Base-by-base conservation (phyloP, 441 rosid genomes). In the Pelargonium citronellum region DNA sequence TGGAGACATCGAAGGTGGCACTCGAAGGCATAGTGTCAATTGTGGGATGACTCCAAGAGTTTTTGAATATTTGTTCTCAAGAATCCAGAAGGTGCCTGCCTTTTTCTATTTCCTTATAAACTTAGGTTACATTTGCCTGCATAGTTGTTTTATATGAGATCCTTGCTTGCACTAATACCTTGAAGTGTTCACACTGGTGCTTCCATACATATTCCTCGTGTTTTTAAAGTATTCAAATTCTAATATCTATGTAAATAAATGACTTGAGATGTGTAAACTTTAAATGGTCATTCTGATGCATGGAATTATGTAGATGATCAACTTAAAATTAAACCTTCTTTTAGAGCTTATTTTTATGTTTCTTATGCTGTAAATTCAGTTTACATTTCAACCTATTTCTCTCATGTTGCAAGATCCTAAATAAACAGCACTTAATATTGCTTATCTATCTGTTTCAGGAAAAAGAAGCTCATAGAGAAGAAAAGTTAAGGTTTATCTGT, bases 21-120 rank as follows among this genome's bases (percentile, higher is more conserved):
- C 89, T 64, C 84, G 96, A 71, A 88, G 99, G 64, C 99, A 91
- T 68, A 92, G 96, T 81, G 98, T 88, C 73, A 89, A 89, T 72
- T 87, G 94, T 67, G 99, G 98, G 69, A 95, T 95, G 91, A 95
- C 94, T 4, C 99, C 99, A 58, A 81, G 98, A 80, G 96, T 95
- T 41, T 95, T 95, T 74, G 98, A 95, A 82, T 82, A 83, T 78
- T 73, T 92, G 70, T 95, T 95, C 80, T 84, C 95, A 72, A 87
- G 96, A 78, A 95, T 95, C 67, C 99, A 89, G 68, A 92, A 89
- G 97, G 99, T 92, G 30, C 4, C 64, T 0, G 64, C 15, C 60
- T 24, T 24, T 34, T 64, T 9, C 24, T 46, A 4, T 37, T 19
- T 5, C 49, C 3, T 13, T 8, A 22, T 10, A 47, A 39, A 12